phyloP scores from a whole-genome alignment of 257 asterid genomes.

The Fraxinus excelsior region DNA sequence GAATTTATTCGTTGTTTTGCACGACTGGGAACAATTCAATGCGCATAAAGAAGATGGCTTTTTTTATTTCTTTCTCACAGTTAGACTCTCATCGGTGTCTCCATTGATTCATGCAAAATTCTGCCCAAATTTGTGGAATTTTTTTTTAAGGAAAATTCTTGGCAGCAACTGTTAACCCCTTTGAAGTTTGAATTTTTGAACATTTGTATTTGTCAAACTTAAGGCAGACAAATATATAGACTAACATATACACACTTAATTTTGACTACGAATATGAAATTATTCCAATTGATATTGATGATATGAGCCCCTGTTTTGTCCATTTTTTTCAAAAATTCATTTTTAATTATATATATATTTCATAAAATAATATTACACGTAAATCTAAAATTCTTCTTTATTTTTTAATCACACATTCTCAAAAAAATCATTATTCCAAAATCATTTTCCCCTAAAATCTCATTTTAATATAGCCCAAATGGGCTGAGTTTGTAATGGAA shows the following conservation, averaged over 20 bases:
- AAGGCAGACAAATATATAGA: background rate
- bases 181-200: slow-evolving; percentile 16
- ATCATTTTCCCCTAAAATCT: too few species aligned
- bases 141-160: background rate
- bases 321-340: too few species aligned
- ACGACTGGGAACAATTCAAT: background rate
- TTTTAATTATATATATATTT: too few species aligned
- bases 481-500: background rate
- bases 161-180: background rate
- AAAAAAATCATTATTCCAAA: too few species aligned
- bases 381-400: too few species aligned
- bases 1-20: background rate
- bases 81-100: background rate
- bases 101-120: background rate
- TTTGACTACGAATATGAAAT: slow-evolving; percentile 13
- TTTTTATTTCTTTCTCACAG: background rate
- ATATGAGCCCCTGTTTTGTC: too few species aligned
- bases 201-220: slow-evolving; percentile 17
- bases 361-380: too few species aligned
- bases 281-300: slow-evolving; percentile 3
- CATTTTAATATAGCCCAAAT: too few species aligned
- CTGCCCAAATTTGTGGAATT: background rate
- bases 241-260: background rate
- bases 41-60: background rate
- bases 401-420: too few species aligned